phyloP scores from a whole-genome alignment of 768 basidiomycete species.

The button mushroom (Agaricus bisporus) region DNA sequence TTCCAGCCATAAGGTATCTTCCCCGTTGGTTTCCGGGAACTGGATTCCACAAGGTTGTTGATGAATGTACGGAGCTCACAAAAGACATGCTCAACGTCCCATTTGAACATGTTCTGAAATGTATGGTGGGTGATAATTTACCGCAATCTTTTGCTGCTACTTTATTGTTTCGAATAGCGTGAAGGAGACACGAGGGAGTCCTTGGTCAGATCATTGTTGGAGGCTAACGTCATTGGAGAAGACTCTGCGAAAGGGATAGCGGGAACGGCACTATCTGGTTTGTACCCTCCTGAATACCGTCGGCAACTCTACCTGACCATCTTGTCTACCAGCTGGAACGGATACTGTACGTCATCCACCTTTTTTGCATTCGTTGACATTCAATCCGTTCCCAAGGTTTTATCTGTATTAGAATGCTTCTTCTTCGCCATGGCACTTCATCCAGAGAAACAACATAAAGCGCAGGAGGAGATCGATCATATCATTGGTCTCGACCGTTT shows the following conservation, averaged over 20 bases:
- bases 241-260: slow-evolving; percentile 9
- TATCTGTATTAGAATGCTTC: slow-evolving; percentile 15
- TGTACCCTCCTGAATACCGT: background rate
- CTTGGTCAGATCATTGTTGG: slow-evolving; percentile 5
- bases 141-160: background rate
- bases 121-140: slow-evolving; percentile 11
- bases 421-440: slow-evolving; percentile 23
- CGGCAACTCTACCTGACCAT: background rate
- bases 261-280: slow-evolving; percentile 13
- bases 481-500: slow-evolving; percentile 22
- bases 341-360: slow-evolving; percentile 11
- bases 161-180: background rate
- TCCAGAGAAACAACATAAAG: slow-evolving; percentile 22
- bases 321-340: slow-evolving; percentile 8
- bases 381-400: slow-evolving; percentile 7
- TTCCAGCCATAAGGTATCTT: slow-evolving; percentile 21
- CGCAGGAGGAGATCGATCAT: slow-evolving; percentile 25
- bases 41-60: slow-evolving; percentile 17
- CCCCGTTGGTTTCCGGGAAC: slow-evolving; percentile 28
- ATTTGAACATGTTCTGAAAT: slow-evolving; percentile 15
- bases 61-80: slow-evolving; percentile 11
- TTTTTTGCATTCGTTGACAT: background rate
- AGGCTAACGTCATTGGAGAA: slow-evolving; percentile 1
- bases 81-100: slow-evolving; percentile 16
- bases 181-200: slow-evolving; percentile 9